A percentile compares a stretch with the other conserved stretches of the same genome.
These are phyloP conservation scores for Eremochloa ophiuroides DNA, from an alignment of 176 grass and related monocot species.

Conservation along the genomic window DNA sequence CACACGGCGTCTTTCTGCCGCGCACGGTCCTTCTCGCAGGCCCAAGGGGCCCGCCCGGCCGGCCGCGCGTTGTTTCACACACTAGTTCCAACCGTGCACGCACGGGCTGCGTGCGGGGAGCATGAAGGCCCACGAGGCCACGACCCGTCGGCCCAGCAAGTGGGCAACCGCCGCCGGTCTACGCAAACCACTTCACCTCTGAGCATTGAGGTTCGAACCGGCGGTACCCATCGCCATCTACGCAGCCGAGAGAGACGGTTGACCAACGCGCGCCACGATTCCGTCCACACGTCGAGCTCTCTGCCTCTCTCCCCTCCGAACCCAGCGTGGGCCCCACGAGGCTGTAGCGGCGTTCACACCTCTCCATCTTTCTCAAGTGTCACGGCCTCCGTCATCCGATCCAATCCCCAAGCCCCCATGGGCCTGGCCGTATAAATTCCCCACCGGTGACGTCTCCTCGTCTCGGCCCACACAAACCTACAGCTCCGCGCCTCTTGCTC, in stretches of 20 bases:
- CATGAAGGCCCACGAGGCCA: too few relatives aligned
- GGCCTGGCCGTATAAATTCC: constrained; percentile 27
- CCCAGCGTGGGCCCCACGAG: neutral
- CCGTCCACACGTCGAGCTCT: neutral
- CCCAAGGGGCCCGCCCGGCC: too few relatives aligned
- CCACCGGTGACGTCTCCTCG: neutral
- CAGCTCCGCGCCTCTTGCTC: neutral
- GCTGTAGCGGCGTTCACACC: constrained; percentile 1
- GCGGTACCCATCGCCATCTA: neutral
- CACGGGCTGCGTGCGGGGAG: too few relatives aligned
- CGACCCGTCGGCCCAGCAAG: neutral
- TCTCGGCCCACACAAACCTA: constrained; percentile 11
- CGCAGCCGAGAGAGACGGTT: neutral
- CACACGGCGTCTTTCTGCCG: too few relatives aligned
- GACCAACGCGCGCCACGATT: neutral
- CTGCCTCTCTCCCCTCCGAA: neutral
- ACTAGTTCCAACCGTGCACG: too few relatives aligned
- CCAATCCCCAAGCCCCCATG: neutral
- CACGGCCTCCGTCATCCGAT: neutral
- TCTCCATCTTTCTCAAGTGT: neutral
- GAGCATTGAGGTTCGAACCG: too few relatives aligned
- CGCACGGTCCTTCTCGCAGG: too few relatives aligned
- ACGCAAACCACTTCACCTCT: too few relatives aligned
- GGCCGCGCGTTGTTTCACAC: too few relatives aligned
- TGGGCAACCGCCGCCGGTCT: neutral